phyloP scores from a whole-genome alignment of 495 filamentous ascomycete genomes.

The Penicillium daleae region DNA sequence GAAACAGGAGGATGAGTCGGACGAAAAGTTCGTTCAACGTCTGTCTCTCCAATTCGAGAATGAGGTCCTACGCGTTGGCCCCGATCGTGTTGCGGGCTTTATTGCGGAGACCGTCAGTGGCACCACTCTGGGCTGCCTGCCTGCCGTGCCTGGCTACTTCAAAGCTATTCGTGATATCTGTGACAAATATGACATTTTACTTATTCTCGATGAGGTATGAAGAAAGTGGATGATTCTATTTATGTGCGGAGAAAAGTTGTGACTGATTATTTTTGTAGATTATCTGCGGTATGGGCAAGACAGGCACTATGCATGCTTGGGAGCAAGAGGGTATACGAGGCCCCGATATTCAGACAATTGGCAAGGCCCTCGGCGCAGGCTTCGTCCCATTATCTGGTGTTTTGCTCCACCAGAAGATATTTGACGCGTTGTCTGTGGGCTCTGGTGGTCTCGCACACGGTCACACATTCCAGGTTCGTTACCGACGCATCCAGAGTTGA shows the following conservation, averaged over 20 bases:
- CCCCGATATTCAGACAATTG: slow-evolving; percentile 48
- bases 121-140: slow-evolving; percentile 47
- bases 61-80: slow-evolving; percentile 64
- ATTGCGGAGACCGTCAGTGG: slow-evolving; percentile 66
- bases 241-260: too few species aligned
- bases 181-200: slow-evolving; percentile 42
- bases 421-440: slow-evolving; percentile 36
- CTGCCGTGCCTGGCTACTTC: slow-evolving; percentile 44
- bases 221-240: too few species aligned
- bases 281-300: slow-evolving; percentile 45
- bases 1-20: slow-evolving; percentile 32
- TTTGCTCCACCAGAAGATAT: slow-evolving; percentile 37
- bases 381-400: slow-evolving; percentile 45
- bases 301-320: slow-evolving; percentile 45
- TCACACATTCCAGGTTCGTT: slow-evolving; percentile 46
- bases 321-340: slow-evolving; percentile 37
- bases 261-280: too few species aligned
- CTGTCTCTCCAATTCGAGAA: slow-evolving; percentile 56
- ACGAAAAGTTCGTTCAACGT: slow-evolving; percentile 1
- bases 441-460: slow-evolving; percentile 55
- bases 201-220: slow-evolving; percentile 49
- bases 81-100: slow-evolving; percentile 66
- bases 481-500: too few species aligned
- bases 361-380: slow-evolving; percentile 45
- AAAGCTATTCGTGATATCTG: slow-evolving; percentile 41